phyloP scores from a whole-genome alignment of 192 early-diverging fungal species.

The Hyaloraphidium curvatum region DNA sequence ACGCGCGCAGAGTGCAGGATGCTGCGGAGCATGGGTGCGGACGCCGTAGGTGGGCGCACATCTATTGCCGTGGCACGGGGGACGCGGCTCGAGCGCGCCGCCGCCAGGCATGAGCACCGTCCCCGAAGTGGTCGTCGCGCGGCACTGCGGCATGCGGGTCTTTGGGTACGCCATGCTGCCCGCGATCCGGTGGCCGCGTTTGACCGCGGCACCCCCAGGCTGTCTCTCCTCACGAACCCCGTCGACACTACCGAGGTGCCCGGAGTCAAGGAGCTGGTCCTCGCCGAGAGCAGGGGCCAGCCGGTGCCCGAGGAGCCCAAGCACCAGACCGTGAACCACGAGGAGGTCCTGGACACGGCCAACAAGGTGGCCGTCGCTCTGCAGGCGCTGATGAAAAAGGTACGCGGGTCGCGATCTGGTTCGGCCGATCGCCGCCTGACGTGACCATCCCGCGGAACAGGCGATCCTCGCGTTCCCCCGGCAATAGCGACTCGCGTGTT shows the following conservation, averaged over 20 bases:
- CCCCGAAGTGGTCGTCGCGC: constrained; percentile 73
- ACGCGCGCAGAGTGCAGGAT: constrained; percentile 62
- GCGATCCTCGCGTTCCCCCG: too few species aligned
- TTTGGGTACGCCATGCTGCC: constrained; percentile 59
- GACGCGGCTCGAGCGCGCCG: too few species aligned
- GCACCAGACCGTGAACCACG: constrained; percentile 33
- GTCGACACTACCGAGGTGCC: not conserved
- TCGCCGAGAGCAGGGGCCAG: not conserved
- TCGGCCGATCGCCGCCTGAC: too few species aligned
- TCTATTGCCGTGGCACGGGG: too few species aligned
- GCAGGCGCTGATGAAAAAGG: constrained; percentile 25
- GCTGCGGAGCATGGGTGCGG: constrained; percentile 46
- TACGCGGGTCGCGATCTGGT: too few species aligned
- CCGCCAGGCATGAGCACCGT: constrained; percentile 80
- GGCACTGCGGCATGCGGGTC: constrained; percentile 61
- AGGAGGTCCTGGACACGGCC: constrained; percentile 46
- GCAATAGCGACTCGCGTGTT: too few species aligned
- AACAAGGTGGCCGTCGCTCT: constrained; percentile 30
- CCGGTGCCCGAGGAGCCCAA: constrained; percentile 16
- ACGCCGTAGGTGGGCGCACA: too few species aligned
- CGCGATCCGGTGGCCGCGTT: constrained; percentile 31
- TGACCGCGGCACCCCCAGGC: constrained; percentile 22
- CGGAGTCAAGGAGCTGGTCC: not conserved
- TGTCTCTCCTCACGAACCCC: constrained; percentile 7
- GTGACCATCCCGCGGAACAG: too few species aligned